These are phyloP conservation scores for Aspergillus ruber DNA, from an alignment of 2,329 filamentous ascomycete species.

Conservation along the genomic window DNA sequence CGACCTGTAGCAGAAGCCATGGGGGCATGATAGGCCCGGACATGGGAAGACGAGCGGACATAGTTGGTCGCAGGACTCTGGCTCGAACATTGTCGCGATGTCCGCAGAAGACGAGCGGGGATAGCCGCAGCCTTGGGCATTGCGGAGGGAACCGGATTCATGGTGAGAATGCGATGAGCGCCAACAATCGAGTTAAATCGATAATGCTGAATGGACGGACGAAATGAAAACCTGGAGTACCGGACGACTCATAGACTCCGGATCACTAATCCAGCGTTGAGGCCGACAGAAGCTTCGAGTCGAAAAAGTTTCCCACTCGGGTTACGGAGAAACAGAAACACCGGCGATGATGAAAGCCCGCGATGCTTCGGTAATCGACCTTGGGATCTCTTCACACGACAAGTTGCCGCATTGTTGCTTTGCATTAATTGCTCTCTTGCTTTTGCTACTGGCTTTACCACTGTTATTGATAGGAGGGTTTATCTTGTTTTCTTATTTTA, in stretches of 20 bases:
- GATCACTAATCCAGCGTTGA: neutral
- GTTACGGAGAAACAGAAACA: slow-evolving; percentile 13
- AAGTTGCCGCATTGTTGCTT: no score
- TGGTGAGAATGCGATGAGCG: slow-evolving; percentile 17
- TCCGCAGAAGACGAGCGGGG: slow-evolving; percentile 37
- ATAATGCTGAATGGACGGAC: no score
- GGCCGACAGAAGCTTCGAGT: slow-evolving; percentile 26
- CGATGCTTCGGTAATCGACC: slow-evolving; percentile 24
- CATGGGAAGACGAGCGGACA: slow-evolving; percentile 27
- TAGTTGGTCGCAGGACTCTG: slow-evolving; percentile 20
- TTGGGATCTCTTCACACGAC: slow-evolving; percentile 11
- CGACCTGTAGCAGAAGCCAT: slow-evolving; percentile 18
- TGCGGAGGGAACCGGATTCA: slow-evolving; percentile 34
- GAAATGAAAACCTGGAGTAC: no score
- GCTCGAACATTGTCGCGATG: slow-evolving; percentile 34
- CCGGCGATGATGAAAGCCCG: slow-evolving; percentile 24
- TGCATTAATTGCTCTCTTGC: neutral
- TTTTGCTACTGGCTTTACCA: neutral
- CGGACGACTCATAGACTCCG: neutral
- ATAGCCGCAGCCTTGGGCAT: slow-evolving; percentile 39
- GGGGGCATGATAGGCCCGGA: slow-evolving; percentile 31
- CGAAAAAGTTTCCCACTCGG: slow-evolving; percentile 29
- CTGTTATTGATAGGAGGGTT: neutral
- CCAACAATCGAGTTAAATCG: neutral
- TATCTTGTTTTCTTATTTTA: slow-evolving; percentile 4